A percentile compares a stretch with the other conserved stretches of the same genome.
Conservation (phyloP, 2,329 filamentous ascomycete genomes). For the Fusarium sp. region DNA sequence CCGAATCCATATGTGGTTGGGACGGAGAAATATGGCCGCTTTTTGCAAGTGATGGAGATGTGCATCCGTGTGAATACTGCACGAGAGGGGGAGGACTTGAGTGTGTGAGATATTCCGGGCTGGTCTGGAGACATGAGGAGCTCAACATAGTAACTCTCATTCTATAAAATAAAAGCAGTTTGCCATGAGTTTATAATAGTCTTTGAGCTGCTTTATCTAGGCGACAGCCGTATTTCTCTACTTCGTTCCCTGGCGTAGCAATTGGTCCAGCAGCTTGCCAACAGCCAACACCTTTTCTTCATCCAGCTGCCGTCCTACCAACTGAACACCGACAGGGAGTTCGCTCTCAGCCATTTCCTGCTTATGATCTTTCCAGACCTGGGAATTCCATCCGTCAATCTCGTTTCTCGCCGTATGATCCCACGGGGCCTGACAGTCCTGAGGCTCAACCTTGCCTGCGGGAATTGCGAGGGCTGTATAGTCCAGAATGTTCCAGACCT, state of each 20-base stretch:
- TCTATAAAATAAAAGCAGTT: too few relatives aligned
- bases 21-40: too few relatives aligned
- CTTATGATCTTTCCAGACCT: conserved; percentile 24
- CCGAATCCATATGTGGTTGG: too few relatives aligned
- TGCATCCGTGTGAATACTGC: too few relatives aligned
- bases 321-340: conserved; percentile 31
- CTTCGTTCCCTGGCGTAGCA: not conserved
- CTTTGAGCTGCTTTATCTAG: too few relatives aligned
- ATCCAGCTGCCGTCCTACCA: conserved; percentile 27
- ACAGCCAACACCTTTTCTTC: conserved; percentile 36
- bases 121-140: too few relatives aligned
- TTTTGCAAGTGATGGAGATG: too few relatives aligned
- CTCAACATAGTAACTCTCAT: too few relatives aligned
- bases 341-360: not conserved
- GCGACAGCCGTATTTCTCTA: too few relatives aligned
- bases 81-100: too few relatives aligned
- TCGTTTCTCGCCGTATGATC: conserved; percentile 17
- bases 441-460: conserved; percentile 24
- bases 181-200: not conserved
- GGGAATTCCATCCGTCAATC: conserved; percentile 25
- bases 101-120: too few relatives aligned
- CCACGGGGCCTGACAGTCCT: not conserved
- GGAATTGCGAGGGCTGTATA: conserved; percentile 49
- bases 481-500: conserved; percentile 51
- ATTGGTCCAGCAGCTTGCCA: conserved; percentile 25